phyloP scores from a whole-genome alignment of 148 eudicot species.

The Chenopodium album region DNA sequence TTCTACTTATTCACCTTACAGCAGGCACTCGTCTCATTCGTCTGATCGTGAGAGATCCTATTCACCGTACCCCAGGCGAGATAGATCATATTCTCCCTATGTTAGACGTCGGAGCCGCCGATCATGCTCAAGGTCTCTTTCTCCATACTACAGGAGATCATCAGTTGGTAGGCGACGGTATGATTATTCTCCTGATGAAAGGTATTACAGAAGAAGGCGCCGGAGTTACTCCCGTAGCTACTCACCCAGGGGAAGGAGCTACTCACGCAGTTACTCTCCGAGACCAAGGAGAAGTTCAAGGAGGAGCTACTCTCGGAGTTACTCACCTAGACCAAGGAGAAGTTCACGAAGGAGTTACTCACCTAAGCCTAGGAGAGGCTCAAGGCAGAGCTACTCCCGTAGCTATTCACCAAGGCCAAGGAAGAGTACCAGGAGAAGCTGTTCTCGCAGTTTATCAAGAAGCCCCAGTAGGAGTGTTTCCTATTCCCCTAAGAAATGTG shows the following conservation, averaged over 20 bases:
- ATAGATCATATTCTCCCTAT: constrained; percentile 52
- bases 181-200: constrained; percentile 24
- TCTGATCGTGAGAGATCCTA: constrained; percentile 65
- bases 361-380: constrained; percentile 34
- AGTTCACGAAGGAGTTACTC: constrained; percentile 37
- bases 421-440: constrained; percentile 15
- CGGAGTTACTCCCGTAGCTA: constrained; percentile 31
- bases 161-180: constrained; percentile 41
- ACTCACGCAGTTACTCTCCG: constrained; percentile 47
- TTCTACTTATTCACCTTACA: constrained; percentile 47
- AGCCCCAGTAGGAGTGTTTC: constrained; percentile 20
- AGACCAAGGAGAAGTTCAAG: constrained; percentile 39
- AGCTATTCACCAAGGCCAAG: constrained; percentile 39
- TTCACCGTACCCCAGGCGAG: constrained; percentile 47
- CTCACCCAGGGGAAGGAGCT: constrained; percentile 18
- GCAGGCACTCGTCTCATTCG: constrained; percentile 54
- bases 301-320: constrained; percentile 47
- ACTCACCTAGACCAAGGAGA: constrained; percentile 42
- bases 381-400: constrained; percentile 28
- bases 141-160: constrained; percentile 50
- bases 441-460: too few species aligned
- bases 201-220: constrained; percentile 33
- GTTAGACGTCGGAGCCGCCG: constrained; percentile 23
- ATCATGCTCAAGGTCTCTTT: constrained; percentile 31
- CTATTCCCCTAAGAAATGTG: constrained; percentile 27